Percentiles rank a stretch among this genome's conserved stretches.
phyloP scores from a whole-genome alignment of 306 rosid species.

The Parietaria judaica region DNA sequence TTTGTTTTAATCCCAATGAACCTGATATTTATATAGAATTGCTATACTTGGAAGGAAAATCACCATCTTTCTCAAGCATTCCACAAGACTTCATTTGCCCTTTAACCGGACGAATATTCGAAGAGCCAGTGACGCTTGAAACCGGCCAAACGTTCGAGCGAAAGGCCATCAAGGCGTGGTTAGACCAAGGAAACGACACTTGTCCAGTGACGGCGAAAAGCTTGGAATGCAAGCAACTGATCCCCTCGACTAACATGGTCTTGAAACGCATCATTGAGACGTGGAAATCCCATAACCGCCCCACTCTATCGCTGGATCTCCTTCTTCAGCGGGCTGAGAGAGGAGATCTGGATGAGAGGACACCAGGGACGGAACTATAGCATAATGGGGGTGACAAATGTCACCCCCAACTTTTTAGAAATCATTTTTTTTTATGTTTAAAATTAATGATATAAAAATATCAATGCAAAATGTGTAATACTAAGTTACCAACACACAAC shows the following conservation, averaged over 20 bases:
- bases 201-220: constrained; percentile 67
- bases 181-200: constrained; percentile 58
- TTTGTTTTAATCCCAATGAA: too few species aligned
- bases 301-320: constrained; percentile 33
- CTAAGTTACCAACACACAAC: too few species aligned
- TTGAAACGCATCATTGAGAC: constrained; percentile 55
- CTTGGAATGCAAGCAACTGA: constrained; percentile 32
- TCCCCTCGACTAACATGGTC: constrained; percentile 59
- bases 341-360: constrained; percentile 54
- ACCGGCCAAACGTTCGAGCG: constrained; percentile 75
- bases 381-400: too few species aligned
- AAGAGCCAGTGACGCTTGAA: constrained; percentile 79
- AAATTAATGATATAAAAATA: too few species aligned
- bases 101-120: constrained; percentile 52
- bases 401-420: too few species aligned
- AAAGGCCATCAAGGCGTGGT: constrained; percentile 61
- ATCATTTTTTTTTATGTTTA: too few species aligned
- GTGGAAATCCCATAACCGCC: constrained; percentile 52
- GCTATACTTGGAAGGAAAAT: constrained; percentile 38
- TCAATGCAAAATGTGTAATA: too few species aligned
- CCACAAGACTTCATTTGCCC: constrained; percentile 69
- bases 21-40: constrained; percentile 17
- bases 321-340: constrained; percentile 45
- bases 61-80: constrained; percentile 29
- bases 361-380: too few species aligned